phyloP scores from a whole-genome alignment of 345 rosid genomes.

The Corchorus olitorius region DNA sequence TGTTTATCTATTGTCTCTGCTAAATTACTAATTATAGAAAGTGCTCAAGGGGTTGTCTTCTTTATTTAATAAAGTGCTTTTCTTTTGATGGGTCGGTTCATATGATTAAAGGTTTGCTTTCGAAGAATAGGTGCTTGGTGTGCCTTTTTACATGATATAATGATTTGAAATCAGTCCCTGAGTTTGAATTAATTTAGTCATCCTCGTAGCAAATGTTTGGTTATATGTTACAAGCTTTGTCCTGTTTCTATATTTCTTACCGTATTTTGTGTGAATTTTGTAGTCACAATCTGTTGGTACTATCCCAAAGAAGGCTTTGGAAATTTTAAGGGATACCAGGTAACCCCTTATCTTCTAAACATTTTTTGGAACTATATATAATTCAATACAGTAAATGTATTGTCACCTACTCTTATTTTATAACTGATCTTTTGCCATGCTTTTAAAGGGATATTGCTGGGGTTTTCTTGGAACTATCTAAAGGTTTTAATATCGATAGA shows the following conservation, averaged over 20 bases:
- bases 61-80: not conserved
- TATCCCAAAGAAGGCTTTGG: conserved; percentile 75
- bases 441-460: conserved; percentile 60
- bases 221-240: conserved; percentile 3
- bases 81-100: not conserved
- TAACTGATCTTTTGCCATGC: conserved; percentile 19
- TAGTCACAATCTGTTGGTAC: conserved; percentile 65
- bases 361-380: not conserved
- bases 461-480: conserved; percentile 63
- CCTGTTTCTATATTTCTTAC: conserved; percentile 25
- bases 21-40: not conserved
- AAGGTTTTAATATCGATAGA: conserved; percentile 72
- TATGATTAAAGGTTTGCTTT: not conserved
- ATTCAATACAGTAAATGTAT: not conserved
- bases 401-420: conserved; percentile 9
- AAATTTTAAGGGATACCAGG: conserved; percentile 72
- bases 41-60: not conserved
- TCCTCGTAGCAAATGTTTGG: not conserved
- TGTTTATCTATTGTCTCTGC: not conserved
- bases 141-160: not conserved
- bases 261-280: conserved; percentile 26
- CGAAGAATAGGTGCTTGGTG: not conserved
- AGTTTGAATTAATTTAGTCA: not conserved
- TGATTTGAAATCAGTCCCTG: not conserved
- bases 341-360: conserved; percentile 26